These are phyloP conservation scores for Trichoderma atrobrunneum DNA, from an alignment of 2,329 filamentous ascomycete genomes.

Conservation along the genomic window DNA sequence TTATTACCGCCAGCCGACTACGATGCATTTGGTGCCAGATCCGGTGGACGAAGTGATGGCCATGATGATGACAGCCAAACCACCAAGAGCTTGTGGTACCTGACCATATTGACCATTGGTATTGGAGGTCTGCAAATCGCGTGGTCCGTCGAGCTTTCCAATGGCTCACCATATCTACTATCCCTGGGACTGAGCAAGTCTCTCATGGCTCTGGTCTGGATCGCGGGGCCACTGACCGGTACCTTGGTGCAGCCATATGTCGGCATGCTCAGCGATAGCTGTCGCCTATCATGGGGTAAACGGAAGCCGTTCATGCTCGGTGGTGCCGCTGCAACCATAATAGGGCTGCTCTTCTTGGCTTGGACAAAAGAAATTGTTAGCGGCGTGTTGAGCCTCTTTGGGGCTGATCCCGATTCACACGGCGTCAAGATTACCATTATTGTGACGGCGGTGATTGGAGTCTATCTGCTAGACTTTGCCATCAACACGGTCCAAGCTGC, in stretches of 20 bases:
- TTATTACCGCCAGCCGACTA: constrained; percentile 26
- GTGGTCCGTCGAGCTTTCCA: constrained; percentile 92
- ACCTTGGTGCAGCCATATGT: constrained; percentile 79
- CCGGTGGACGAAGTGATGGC: constrained; percentile 14
- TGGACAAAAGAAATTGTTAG: constrained; percentile 73
- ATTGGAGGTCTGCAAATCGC: constrained; percentile 90
- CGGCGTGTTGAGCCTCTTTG: constrained; percentile 66
- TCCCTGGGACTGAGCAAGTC: constrained; percentile 81
- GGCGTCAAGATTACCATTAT: constrained; percentile 67
- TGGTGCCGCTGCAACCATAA: constrained; percentile 64
- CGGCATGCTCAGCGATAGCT: constrained; percentile 77
- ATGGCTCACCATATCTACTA: constrained; percentile 81
- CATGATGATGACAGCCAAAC: constrained; percentile 44
- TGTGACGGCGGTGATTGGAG: constrained; percentile 75
- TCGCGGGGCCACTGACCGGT: constrained; percentile 75
- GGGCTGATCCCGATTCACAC: constrained; percentile 62
- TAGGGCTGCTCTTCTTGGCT: constrained; percentile 66
- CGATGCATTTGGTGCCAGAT: constrained; percentile 3
- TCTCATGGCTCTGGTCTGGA: constrained; percentile 80
- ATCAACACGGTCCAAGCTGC: constrained; percentile 97
- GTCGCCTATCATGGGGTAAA: constrained; percentile 70
- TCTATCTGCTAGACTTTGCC: constrained; percentile 89
- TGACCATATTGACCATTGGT: constrained; percentile 80
- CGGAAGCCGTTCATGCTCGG: constrained; percentile 78
- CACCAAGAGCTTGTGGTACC: constrained; percentile 80